Conservation (phyloP, 345 rosid species). For the Aegle marmelos region DNA sequence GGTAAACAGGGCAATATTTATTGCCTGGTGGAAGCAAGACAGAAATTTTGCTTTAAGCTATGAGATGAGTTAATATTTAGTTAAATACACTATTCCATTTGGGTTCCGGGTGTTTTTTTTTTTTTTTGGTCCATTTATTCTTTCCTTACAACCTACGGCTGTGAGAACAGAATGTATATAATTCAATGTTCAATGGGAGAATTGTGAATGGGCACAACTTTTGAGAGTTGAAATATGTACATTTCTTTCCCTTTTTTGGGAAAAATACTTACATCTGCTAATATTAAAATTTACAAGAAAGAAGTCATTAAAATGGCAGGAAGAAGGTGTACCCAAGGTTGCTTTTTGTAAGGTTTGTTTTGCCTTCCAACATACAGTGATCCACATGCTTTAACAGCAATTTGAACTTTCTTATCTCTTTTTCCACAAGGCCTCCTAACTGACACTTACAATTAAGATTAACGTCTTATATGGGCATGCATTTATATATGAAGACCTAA, state of each 20-base stretch:
- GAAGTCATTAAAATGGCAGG: background rate
- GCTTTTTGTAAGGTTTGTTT: background rate
- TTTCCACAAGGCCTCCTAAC: background rate
- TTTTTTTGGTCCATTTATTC: background rate
- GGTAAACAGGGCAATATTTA: background rate
- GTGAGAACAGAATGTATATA: background rate
- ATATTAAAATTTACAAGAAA: background rate
- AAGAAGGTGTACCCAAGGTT: background rate
- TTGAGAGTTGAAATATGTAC: background rate
- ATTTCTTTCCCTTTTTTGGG: no score
- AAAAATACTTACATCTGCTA: no score
- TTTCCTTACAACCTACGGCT: no score
- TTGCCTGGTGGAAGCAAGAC: background rate
- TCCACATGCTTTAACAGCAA: background rate
- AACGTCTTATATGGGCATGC: background rate
- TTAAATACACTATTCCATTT: background rate
- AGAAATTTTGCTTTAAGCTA: background rate
- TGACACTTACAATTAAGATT: background rate
- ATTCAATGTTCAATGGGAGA: background rate
- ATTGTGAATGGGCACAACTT: background rate
- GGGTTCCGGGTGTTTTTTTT: background rate
- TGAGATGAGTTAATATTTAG: background rate
- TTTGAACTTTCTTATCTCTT: background rate
- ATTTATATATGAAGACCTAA: background rate
- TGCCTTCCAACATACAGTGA: background rate